Base-by-base conservation (phyloP, 805 yeast genomes). In the Kodamaea restingae region DNA sequence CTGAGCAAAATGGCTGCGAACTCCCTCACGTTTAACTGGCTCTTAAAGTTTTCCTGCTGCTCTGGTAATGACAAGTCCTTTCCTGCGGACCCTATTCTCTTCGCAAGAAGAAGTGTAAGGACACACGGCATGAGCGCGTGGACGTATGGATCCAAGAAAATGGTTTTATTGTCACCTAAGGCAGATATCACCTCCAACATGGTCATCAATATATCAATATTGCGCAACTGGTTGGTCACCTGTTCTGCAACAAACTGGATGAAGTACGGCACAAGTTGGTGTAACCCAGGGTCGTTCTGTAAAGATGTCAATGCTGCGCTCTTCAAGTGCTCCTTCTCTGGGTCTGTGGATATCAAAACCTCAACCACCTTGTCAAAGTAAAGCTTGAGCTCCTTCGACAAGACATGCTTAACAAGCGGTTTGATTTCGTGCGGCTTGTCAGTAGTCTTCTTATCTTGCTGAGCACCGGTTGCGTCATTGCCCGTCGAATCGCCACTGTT, bases 101-200 rank as follows among this genome's bases (percentile, higher is more conserved):
- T 88, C 1, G 98, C 97, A 36, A 93, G 72, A 32, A 93, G 71
- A 15, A 91, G 71, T 0, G 99, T 93, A 48, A 93, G 71, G 24
- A 93, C 82, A 44, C 96, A 87, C n/a, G 99, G 98, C 86, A 93
- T 88, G 50, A 93, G 67, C 1, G 96, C 91, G 65, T 95, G 98
- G 33, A 93, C 88, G 55, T 91, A 91, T 8, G 98, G 98, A 49
- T 91, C 97, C 44, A 91, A 71, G 52, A 88, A 91, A 28, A 93
- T 80, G 15, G 95, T 81, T 39, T 80, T 80, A 62, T 93, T 93
- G 31, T 83, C 79, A 36, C 88, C 71, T 21, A 93, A 70, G 0
- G 98, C 88, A 43, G 87, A 84, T 9, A 91, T 78, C 46, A 88
- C 88, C 58, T 88, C 95, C 44, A 93, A 67, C 87, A 91, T 88